Evolutionary conservation across 106 monocot genomes (phyloP).

Genomic region (Vanilla planifolia): DNA sequence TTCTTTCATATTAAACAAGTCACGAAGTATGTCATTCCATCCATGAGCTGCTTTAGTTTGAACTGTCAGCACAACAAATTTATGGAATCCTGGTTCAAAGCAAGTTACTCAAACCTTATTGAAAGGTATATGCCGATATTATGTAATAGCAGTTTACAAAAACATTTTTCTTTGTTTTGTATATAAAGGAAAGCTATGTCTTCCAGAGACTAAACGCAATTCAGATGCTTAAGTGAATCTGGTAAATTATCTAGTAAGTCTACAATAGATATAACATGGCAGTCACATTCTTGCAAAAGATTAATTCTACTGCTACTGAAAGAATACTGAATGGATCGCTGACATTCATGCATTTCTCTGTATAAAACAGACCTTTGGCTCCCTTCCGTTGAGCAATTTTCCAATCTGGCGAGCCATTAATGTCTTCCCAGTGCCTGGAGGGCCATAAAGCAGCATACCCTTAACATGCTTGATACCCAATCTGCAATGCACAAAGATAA

Average conservation of each 20-base stretch:
- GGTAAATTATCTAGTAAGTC: too few species aligned
- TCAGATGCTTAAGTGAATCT: too few species aligned
- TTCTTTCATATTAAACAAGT: not conserved
- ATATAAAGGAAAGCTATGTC: not conserved
- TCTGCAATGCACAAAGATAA: slow-evolving; percentile 26
- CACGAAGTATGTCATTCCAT: not conserved
- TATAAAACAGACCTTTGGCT: slow-evolving; percentile 91
- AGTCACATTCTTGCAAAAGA: too few species aligned
- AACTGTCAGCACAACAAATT: too few species aligned
- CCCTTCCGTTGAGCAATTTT: slow-evolving; percentile 89
- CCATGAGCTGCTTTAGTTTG: not conserved
- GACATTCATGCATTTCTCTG: slow-evolving; percentile 77
- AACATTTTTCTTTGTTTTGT: not conserved
- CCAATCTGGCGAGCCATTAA: slow-evolving; percentile 99
- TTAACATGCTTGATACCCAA: slow-evolving; percentile 98
- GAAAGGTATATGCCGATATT: not conserved
- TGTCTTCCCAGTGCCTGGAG: slow-evolving; percentile 98
- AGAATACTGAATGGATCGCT: too few species aligned
- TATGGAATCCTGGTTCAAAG: not conserved
- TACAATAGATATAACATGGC: too few species aligned
- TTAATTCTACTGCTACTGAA: too few species aligned
- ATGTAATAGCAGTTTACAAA: not conserved
- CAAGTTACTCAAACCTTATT: not conserved
- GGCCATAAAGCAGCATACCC: slow-evolving; percentile 92
- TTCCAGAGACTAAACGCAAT: too few species aligned